Conservation (phyloP, 2,329 filamentous ascomycete species). For the Aspergillus persii region DNA sequence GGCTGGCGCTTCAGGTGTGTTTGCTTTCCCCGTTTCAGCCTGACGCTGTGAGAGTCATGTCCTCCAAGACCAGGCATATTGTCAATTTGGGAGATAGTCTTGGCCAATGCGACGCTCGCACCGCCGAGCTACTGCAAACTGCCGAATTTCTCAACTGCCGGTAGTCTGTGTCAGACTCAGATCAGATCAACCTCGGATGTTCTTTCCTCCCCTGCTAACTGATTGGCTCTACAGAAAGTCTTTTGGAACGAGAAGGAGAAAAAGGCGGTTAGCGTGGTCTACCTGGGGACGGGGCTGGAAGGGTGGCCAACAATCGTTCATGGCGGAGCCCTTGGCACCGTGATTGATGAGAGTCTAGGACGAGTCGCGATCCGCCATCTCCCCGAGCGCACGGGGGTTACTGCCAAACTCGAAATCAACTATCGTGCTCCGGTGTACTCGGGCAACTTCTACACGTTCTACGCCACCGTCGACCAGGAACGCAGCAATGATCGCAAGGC, state of each 20-base stretch:
- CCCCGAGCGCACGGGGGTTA: constrained; percentile 52
- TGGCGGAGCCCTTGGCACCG: constrained; percentile 66
- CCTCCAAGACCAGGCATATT: neutral
- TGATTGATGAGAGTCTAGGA: constrained; percentile 69
- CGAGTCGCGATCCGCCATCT: constrained; percentile 56
- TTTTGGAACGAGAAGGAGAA: constrained; percentile 62
- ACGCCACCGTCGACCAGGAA: constrained; percentile 42
- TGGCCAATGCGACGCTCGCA: neutral
- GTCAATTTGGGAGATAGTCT: neutral
- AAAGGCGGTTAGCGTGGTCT: constrained; percentile 63
- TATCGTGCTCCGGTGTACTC: constrained; percentile 63
- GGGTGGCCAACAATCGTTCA: constrained; percentile 73
- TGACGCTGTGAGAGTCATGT: neutral
- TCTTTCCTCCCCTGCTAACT: constrained; percentile 13
- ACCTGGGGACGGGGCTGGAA: constrained; percentile 61
- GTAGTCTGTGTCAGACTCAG: neutral
- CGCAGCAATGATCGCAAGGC: constrained; percentile 40
- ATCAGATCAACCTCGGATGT: constrained; percentile 18
- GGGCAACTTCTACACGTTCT: constrained; percentile 63
- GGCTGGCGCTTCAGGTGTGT: constrained; percentile 42
- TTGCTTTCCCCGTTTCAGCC: constrained; percentile 6
- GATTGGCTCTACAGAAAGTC: constrained; percentile 50
- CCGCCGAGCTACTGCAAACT: constrained; percentile 1
- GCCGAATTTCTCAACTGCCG: constrained; percentile 11
- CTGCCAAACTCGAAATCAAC: constrained; percentile 58